A percentile compares a stretch with the other conserved stretches of the same genome.
These are phyloP conservation scores for Daldinia loculata DNA, from an alignment of 495 filamentous ascomycete species.

Conservation along the genomic window DNA sequence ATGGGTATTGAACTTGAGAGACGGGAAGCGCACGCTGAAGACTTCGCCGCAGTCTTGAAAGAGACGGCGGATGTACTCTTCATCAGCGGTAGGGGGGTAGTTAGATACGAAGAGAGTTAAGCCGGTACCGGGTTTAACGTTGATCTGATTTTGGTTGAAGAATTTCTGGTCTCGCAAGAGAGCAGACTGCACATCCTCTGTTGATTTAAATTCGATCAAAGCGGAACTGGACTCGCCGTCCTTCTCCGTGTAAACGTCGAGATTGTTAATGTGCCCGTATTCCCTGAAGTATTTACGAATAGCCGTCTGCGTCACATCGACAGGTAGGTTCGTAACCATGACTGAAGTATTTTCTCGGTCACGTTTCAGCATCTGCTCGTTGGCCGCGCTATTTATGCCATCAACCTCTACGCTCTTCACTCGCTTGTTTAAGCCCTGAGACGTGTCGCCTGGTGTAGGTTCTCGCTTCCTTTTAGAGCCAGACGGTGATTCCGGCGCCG, in stretches of 20 bases:
- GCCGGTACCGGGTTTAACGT: conserved; percentile 74
- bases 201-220: conserved; percentile 82
- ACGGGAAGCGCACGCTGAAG: conserved; percentile 86
- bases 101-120: conserved; percentile 91
- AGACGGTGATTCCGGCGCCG: conserved; percentile 41
- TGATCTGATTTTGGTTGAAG: conserved; percentile 73
- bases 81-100: conserved; percentile 86
- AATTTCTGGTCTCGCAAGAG: conserved; percentile 79
- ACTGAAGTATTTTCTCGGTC: conserved; percentile 91
- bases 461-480: conserved; percentile 78
- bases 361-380: conserved; percentile 64
- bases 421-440: conserved; percentile 64
- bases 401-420: conserved; percentile 60
- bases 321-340: conserved; percentile 78
- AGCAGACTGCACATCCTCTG: conserved; percentile 82
- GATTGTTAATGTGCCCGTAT: conserved; percentile 80
- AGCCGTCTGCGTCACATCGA: conserved; percentile 70
- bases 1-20: conserved; percentile 84
- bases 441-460: conserved; percentile 51
- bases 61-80: conserved; percentile 76
- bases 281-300: conserved; percentile 90
- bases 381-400: conserved; percentile 44
- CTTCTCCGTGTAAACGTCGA: conserved; percentile 68
- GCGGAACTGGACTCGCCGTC: conserved; percentile 70
- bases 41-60: conserved; percentile 83